Percentiles rank a stretch among this genome's conserved stretches.
Evolutionary conservation across 2,329 filamentous ascomycete species (phyloP).

Genomic region (Botrytis porri): DNA sequence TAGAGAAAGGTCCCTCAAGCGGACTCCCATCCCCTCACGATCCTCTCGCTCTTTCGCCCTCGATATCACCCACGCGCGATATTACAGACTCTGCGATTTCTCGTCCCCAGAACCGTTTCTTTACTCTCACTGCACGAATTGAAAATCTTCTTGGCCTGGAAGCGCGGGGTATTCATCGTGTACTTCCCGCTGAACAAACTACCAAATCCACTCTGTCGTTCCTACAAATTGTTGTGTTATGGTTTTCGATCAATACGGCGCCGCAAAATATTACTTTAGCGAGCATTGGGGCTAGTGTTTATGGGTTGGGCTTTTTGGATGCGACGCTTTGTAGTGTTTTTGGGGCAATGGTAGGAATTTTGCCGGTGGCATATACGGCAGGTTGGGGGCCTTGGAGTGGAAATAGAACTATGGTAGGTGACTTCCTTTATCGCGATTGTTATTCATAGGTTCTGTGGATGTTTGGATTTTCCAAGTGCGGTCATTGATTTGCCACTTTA

Average conservation of each 20-base stretch:
- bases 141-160: slow-evolving; percentile 41
- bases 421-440: neutral
- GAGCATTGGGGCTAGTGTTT: slow-evolving; percentile 59
- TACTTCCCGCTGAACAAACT: slow-evolving; percentile 53
- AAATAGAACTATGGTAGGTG: slow-evolving; percentile 56
- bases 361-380: slow-evolving; percentile 57
- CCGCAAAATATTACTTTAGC: slow-evolving; percentile 64
- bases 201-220: slow-evolving; percentile 31
- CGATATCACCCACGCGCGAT: neutral
- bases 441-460: neutral
- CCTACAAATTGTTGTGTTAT: slow-evolving; percentile 46
- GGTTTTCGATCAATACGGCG: slow-evolving; percentile 61
- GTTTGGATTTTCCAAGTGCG: neutral
- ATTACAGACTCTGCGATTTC: neutral
- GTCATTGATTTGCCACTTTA: neutral
- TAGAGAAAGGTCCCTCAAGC: slow-evolving; percentile 9
- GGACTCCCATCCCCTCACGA: neutral
- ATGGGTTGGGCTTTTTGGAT: slow-evolving; percentile 56
- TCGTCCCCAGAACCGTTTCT: slow-evolving; percentile 4
- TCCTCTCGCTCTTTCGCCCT: neutral
- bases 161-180: slow-evolving; percentile 58
- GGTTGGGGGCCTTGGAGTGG: slow-evolving; percentile 60
- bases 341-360: slow-evolving; percentile 53
- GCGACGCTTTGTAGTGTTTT: slow-evolving; percentile 55
- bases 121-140: slow-evolving; percentile 19